These are phyloP conservation scores for Rosa rugosa DNA, from an alignment of 306 rosid genomes.

Conservation along the genomic window DNA sequence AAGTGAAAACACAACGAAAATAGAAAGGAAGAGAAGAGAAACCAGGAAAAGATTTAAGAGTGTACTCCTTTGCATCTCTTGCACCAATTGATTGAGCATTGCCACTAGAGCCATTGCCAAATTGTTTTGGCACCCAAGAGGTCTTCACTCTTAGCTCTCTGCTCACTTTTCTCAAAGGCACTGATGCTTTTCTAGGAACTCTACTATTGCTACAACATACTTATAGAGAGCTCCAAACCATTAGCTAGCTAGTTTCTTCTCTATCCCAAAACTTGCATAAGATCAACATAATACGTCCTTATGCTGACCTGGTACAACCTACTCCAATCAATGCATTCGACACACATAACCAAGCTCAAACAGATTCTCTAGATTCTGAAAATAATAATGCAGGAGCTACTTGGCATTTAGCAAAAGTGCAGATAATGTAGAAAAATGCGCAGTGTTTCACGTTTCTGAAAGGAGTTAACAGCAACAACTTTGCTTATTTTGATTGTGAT, in stretches of 20 bases:
- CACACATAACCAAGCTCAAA: background rate
- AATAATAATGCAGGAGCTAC: background rate
- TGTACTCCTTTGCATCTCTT: background rate
- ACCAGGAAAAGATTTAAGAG: background rate
- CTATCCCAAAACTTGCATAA: background rate
- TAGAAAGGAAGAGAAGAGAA: background rate
- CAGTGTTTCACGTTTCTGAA: too few species aligned
- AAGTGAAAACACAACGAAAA: background rate
- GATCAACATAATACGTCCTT: background rate
- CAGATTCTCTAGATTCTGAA: too few species aligned
- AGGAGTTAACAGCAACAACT: too few species aligned
- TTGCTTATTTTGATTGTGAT: too few species aligned
- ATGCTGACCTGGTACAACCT: too few species aligned
- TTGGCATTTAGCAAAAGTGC: background rate
- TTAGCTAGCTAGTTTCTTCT: background rate
- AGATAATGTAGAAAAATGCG: too few species aligned
- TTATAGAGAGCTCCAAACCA: background rate
- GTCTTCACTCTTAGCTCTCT: background rate
- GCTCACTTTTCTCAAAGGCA: background rate
- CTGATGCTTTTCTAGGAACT: background rate
- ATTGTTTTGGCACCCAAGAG: background rate
- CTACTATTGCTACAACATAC: background rate
- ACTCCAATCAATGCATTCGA: too few species aligned
- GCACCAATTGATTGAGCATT: background rate
- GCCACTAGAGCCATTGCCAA: constrained; percentile 1